A percentile compares a stretch with the other conserved stretches of the same genome.
Evolutionary conservation across 192 early-diverging fungal species (phyloP).

Genomic region (Cladochytrium replicatum): DNA sequence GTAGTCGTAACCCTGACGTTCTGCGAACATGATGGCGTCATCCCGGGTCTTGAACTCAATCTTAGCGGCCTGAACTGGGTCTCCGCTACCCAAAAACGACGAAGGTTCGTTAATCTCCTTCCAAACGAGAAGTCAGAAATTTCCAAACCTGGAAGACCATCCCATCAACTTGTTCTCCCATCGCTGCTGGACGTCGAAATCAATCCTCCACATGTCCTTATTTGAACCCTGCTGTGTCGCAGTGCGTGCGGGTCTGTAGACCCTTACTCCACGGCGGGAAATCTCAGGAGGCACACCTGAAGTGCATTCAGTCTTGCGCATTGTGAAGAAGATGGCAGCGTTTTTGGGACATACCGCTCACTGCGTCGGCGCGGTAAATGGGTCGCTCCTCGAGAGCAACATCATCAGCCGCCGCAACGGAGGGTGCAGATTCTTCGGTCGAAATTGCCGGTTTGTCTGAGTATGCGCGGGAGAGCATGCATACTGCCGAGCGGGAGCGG

Average conservation of each 20-base stretch:
- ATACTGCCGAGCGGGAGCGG: no score
- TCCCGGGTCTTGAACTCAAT: conserved; percentile 82
- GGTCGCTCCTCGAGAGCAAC: no score
- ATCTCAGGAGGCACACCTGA: conserved; percentile 42
- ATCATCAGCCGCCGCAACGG: no score
- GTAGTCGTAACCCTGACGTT: conserved; percentile 89
- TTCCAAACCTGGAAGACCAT: conserved; percentile 67
- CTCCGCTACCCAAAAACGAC: conserved; percentile 46
- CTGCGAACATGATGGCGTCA: conserved; percentile 87
- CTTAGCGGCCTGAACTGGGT: conserved; percentile 67
- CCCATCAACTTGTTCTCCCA: conserved; percentile 95
- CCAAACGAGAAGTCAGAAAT: neutral
- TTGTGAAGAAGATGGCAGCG: no score
- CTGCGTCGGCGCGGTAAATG: no score
- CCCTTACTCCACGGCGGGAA: conserved; percentile 66
- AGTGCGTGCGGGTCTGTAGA: conserved; percentile 71
- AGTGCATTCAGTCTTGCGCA: no score
- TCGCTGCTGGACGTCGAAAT: conserved; percentile 80
- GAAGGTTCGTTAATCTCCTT: neutral
- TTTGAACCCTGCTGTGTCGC: conserved; percentile 78
- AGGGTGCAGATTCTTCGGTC: no score
- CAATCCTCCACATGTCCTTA: conserved; percentile 75
- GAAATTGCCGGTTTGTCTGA: no score
- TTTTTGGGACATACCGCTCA: no score
- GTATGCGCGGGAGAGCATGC: no score